Percentiles rank a stretch among this genome's conserved stretches.
phyloP scores from a whole-genome alignment of 768 basidiomycete genomes.

The Kwoniella botswanensis region DNA sequence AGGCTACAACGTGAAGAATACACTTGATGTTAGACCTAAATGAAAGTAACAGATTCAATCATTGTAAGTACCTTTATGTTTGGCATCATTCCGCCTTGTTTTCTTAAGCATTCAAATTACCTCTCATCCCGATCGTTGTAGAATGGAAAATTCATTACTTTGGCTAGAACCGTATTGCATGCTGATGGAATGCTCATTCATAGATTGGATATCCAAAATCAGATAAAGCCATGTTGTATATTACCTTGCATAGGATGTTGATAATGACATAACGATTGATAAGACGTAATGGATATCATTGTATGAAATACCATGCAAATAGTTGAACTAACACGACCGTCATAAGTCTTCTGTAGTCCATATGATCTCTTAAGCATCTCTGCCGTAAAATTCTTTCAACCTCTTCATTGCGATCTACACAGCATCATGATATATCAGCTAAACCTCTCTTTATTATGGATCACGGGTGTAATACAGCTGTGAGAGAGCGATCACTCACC shows the following conservation, averaged over 20 bases:
- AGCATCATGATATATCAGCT: neutral
- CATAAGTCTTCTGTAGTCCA: no score
- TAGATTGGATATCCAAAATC: neutral
- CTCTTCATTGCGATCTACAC: conserved; percentile 46
- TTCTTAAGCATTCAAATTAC: no score
- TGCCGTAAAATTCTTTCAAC: conserved; percentile 41
- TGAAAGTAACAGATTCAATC: neutral
- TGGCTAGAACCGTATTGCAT: neutral
- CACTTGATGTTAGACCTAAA: neutral
- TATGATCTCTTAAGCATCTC: conserved; percentile 14
- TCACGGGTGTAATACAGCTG: neutral
- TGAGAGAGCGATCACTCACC: conserved; percentile 60
- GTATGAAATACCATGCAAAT: no score
- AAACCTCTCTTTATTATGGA: neutral
- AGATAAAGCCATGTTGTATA: neutral
- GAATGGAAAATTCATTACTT: no score
- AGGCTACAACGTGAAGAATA: neutral
- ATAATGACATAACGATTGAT: neutral
- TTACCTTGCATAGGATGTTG: neutral
- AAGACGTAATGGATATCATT: no score
- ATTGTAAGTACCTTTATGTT: neutral
- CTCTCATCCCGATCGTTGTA: no score
- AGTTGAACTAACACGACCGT: no score
- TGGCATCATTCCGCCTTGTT: no score
- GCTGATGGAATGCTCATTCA: neutral